phyloP scores from a whole-genome alignment of 495 filamentous ascomycete genomes.

The Astrothelium subdiscretum region DNA sequence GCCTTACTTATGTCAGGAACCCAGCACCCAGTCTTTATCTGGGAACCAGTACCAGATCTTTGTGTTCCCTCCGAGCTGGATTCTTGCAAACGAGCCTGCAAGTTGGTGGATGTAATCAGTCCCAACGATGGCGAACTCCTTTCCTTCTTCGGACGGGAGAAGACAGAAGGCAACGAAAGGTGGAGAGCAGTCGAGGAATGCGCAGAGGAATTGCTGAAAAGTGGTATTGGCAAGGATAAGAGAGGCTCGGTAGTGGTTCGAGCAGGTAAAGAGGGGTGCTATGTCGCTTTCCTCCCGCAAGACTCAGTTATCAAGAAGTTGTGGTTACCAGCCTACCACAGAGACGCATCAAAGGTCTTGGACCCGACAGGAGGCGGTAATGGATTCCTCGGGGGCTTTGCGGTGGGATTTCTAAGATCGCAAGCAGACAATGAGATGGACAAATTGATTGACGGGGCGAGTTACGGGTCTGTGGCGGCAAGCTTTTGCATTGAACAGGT shows the following conservation, averaged over 20 bases:
- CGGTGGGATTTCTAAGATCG: slow-evolving; percentile 56
- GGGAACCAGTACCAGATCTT: slow-evolving; percentile 89
- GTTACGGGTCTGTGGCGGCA: slow-evolving; percentile 73
- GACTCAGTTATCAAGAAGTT: slow-evolving; percentile 17
- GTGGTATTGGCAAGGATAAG: slow-evolving; percentile 36
- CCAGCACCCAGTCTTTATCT: slow-evolving; percentile 61
- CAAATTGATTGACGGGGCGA: slow-evolving; percentile 52
- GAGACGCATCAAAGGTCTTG: slow-evolving; percentile 45
- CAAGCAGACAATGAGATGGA: slow-evolving; percentile 18
- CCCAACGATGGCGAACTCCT: slow-evolving; percentile 83
- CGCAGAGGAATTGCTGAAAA: slow-evolving; percentile 45
- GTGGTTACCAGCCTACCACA: slow-evolving; percentile 50
- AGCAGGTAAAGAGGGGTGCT: slow-evolving; percentile 49
- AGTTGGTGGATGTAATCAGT: slow-evolving; percentile 71
- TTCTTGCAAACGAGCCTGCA: slow-evolving; percentile 56
- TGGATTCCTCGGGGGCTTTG: slow-evolving; percentile 76
- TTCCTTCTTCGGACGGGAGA: slow-evolving; percentile 52
- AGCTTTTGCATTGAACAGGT: slow-evolving; percentile 93
- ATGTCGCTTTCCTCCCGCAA: slow-evolving; percentile 29
- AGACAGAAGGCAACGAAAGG: slow-evolving; percentile 35
- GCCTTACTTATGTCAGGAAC: not conserved
- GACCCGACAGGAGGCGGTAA: slow-evolving; percentile 97
- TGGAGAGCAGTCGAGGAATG: slow-evolving; percentile 37
- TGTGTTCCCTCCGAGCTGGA: slow-evolving; percentile 67
- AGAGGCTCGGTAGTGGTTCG: slow-evolving; percentile 41